These are phyloP conservation scores for Forsythia viridissima DNA, from an alignment of 257 asterid genomes.

Conservation along the genomic window DNA sequence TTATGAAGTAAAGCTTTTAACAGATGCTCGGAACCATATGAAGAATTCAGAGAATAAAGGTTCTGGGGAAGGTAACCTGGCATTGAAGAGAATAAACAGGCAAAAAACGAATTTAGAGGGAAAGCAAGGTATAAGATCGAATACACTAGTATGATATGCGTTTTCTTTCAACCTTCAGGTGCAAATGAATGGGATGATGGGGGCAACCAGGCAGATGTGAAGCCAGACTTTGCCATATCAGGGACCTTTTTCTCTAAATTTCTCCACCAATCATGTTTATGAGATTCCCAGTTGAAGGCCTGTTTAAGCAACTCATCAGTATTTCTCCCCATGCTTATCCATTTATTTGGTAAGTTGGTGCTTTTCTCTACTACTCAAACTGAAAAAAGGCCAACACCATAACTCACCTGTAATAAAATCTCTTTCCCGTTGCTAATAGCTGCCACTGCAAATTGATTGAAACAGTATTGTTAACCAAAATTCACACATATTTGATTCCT, in stretches of 20 bases:
- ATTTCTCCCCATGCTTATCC: background rate
- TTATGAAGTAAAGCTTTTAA: conserved; percentile 72
- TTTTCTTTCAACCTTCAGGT: conserved; percentile 65
- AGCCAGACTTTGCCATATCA: conserved; percentile 89
- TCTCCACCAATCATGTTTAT: conserved; percentile 91
- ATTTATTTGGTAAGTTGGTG: background rate
- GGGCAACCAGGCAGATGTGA: conserved; percentile 97
- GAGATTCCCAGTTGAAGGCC: conserved; percentile 99
- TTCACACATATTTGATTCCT: background rate
- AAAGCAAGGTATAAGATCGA: background rate
- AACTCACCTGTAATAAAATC: conserved; percentile 75
- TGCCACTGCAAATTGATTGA: conserved; percentile 52
- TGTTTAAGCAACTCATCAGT: conserved; percentile 37
- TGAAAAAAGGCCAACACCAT: conserved; percentile 2
- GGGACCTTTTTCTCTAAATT: conserved; percentile 73
- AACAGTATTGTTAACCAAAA: conserved; percentile 19
- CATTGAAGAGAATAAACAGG: conserved; percentile 21
- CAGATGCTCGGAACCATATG: conserved; percentile 80
- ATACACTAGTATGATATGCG: background rate
- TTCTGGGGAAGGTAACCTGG: conserved; percentile 95
- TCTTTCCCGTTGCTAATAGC: conserved; percentile 76
- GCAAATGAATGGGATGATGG: conserved; percentile 75
- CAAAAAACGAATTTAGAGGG: conserved; percentile 12
- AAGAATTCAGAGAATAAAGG: conserved; percentile 76
- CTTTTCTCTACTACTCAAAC: conserved; percentile 1